These are phyloP conservation scores for Penicillium bialowiezense DNA, from an alignment of 495 filamentous ascomycete species.

Conservation along the genomic window DNA sequence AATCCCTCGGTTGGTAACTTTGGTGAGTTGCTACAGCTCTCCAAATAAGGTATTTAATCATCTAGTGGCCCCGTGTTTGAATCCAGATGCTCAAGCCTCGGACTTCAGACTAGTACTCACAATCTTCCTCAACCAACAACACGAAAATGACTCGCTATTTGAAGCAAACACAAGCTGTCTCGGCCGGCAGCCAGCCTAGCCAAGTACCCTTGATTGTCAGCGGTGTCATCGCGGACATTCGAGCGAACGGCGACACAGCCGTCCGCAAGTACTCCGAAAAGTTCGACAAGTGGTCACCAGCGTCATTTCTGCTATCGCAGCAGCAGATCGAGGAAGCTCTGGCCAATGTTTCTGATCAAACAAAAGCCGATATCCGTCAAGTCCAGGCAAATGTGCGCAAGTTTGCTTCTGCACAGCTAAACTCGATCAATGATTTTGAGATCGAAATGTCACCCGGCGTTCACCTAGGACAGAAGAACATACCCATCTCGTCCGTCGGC, in stretches of 20 bases:
- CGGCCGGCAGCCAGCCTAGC: too few relatives aligned
- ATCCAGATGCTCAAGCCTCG: too few relatives aligned
- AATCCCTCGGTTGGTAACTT: too few relatives aligned
- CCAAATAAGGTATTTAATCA: too few relatives aligned
- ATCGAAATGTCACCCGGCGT: conserved; percentile 49
- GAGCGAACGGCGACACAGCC: conserved; percentile 42
- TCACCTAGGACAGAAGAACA: conserved; percentile 47
- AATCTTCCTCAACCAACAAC: too few relatives aligned
- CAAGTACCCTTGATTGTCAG: too few relatives aligned
- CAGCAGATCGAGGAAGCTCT: conserved; percentile 23
- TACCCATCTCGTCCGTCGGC: conserved; percentile 37
- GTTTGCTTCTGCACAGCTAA: conserved; percentile 47
- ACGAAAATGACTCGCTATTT: too few relatives aligned
- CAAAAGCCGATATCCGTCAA: conserved; percentile 50
- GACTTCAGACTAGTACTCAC: too few relatives aligned
- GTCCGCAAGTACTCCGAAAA: conserved; percentile 50
- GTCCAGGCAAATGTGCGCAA: conserved; percentile 48
- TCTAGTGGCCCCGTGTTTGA: too few relatives aligned
- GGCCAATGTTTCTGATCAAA: conserved; percentile 32
- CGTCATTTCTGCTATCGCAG: conserved; percentile 39
- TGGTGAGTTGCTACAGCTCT: too few relatives aligned
- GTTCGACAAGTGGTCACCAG: conserved; percentile 54
- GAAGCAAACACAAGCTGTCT: too few relatives aligned
- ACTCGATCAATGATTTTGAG: conserved; percentile 45
- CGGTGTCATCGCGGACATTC: conserved; percentile 48